Base-by-base conservation (phyloP, 1,284 basidiomycete species). In the Ustilago xerochloae region DNA sequence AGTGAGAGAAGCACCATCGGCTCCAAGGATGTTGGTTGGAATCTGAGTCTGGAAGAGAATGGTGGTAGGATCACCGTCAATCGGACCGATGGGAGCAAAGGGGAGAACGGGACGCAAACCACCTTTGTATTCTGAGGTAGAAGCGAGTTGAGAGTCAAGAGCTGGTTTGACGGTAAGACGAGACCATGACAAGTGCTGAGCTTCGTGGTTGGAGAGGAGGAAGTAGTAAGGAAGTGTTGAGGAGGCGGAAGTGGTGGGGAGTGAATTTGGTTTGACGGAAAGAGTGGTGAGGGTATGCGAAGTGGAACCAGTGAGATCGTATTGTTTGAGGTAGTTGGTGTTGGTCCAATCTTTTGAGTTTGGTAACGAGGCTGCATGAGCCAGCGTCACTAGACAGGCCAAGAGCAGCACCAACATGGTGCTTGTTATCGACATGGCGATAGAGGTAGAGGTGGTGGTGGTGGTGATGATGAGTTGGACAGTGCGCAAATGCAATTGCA, bases 301-400 rank as follows among this genome's bases (percentile, higher is more conserved):
- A 16, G 75, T 61, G 12, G 79, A 63, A n/a, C 79, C 79, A 47
- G 74, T 66, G 8, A 81, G 63, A n/a, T 78, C 71, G 48, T 80
- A 57, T 32, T 55, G 68, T 58, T 79, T 79, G 49, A 56, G 28
- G 46, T 50, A 57, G 39, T 77, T 74, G 47, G 35, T 22, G 51
- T 75, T 77, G 45, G 64, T 71, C 75, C 75, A 77, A 36, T 63
- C 67, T 13, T 28, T 35, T 0, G 73, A 33, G 16, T 28, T 24
- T 20, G 73, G 73, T 6, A 64, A 43, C 20, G 46, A 26, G 9
- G 38, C 61, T 13, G 68, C 54, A n/a, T 28, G n/a, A 10, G 54
- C 47, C 9, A 50, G 8, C 15, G 49, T 6, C 2, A 39, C 20
- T n/a, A 60, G 30, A 1, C 35, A 43, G 46, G 24, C 50, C 1